Base-by-base conservation (phyloP, 495 filamentous ascomycete species). In the Trichoderma orchidacearum region DNA sequence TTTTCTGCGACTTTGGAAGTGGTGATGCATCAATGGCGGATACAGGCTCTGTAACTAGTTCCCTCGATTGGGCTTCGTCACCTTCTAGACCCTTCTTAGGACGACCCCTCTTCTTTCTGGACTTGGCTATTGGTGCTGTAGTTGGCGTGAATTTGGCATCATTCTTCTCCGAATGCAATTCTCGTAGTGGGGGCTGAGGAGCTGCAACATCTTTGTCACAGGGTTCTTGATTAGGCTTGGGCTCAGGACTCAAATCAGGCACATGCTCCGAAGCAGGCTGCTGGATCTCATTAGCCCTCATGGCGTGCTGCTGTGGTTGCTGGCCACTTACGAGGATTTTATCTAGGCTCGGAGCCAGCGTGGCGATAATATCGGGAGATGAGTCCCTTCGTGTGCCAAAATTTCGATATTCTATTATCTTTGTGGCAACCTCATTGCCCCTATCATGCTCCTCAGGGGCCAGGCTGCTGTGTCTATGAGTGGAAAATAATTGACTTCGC, bases 31-130 rank as follows among this genome's bases (percentile, higher is more conserved):
- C 41, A 32, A 9, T 17, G 12, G 41, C 23, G 15, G 27, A 7
- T 27, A 17, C 15, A 50, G 55, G 36, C 12, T n/a, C 27, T 23
- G 7, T 28, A 30, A 30, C 27, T 4, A 3, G 13, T 21, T 30
- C 29, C 21, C 30, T 11, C 13, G 54, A 18, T 25, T 18, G 28
- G 15, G 36, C 17, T 21, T 41, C 13, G 21, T 48, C 21, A 48
- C 18, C 27, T 51, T 57, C 23, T 11, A 13, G 36, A 13, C 15
- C 21, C 41, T 57, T 57, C 29, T 31, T 57, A 3, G 55, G 55
- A 5, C 55, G 55, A 28, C 55, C 55, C 8, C 55, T 41, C 41
- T 57, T 57, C 29, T 50, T 51, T 29, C 51, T 57, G 8, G 51
- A 31, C 27, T 53, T 53, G 51, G 28, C 51, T 7, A 21, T n/a